Evolutionary conservation across 768 basidiomycete genomes (phyloP), one percentile per base, ranked within the genome.

Genomic region (Pulveroboletus sp.): DNA sequence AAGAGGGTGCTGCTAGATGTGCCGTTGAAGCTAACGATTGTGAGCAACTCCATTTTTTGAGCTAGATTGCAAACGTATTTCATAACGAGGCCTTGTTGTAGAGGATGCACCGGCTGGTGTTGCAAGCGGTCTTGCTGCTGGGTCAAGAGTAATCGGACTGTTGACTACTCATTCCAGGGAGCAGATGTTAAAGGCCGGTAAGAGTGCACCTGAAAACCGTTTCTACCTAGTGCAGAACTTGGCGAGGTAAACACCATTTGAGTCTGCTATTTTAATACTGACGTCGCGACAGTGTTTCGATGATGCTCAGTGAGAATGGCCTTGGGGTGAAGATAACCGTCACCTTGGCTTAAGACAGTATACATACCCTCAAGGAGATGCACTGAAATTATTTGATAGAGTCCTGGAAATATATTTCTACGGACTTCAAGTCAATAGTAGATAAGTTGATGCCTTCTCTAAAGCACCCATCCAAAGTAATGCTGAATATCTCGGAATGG

Each of bases 41-140:
- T 67, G 44, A 61, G 65, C 38, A 13, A 17, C 39, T 36, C n/a
- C 31, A 35, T 21, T 33, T 30, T 41, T 13, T 33, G 41, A 35
- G 8, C n/a, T n/a, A 33, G 37, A 15, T 11, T 33, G 17, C 21
- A 15, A 13, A 27, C 46, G n/a, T 31, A 61, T 51, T 43, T 60
- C 43, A 46, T 35, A 5, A 46, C 21, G 24, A 84, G 87, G 86
- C 58, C 73, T 95, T 41, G 94, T 96, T 14, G 79, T 97, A 30
- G 93, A 95, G 64, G 95, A 97, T 69, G 90, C 94, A 3, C 93
- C 93, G 1, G 81, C 81, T 14, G 94, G 93, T 17, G 75, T 97
- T 58, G 73, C 72, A 36, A 87, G 91, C 51, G 93, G 93, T 10
- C 73, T 79, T 39, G 79, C 84, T 0, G 89, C 92, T 6, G 93